phyloP scores from a whole-genome alignment of 306 rosid genomes.

The barrel medic (Medicago truncatula) region MtrunA17r5.0-ANR NC_053044.1:52725001-52725500 shows the following conservation, averaged over 20 bases:
- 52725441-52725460: too few species aligned
- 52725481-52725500: too few species aligned
- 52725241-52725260: neutral
- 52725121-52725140: constrained; percentile 46
- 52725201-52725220: constrained; percentile 40
- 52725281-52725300: neutral
- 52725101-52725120: neutral
- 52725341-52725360: neutral
- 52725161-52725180: constrained; percentile 13
- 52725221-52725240: constrained; percentile 22
- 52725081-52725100: constrained; percentile 46
- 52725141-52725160: constrained; percentile 29
- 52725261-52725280: constrained; percentile 11
- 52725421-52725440: too few species aligned
- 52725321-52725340: too few species aligned
- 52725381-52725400: too few species aligned
- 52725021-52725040: constrained; percentile 47
- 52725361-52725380: neutral
- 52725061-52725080: constrained; percentile 45
- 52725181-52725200: constrained; percentile 18
- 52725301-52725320: neutral
- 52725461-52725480: too few species aligned
- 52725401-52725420: too few species aligned
- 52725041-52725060: constrained; percentile 32
- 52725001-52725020: constrained; percentile 43